Conservation (phyloP, 805 yeast species). For the Pachysolen tannophilus region DNA sequence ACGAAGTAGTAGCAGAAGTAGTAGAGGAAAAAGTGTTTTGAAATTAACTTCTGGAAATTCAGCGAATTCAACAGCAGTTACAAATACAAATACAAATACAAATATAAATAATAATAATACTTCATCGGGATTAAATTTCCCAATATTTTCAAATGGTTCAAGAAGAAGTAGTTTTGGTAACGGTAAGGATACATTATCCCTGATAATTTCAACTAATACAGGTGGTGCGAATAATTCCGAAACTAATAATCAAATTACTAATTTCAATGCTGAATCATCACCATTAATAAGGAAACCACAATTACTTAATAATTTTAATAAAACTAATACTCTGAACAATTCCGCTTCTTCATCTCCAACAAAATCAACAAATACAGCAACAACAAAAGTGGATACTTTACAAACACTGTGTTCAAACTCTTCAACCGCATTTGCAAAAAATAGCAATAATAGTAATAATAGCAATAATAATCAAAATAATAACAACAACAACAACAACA, state of each 20-base stretch:
- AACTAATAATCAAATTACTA: too few species aligned
- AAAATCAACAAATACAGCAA: constrained; percentile 5
- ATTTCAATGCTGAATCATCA: too few species aligned
- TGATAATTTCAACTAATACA: constrained; percentile 1
- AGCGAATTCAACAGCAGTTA: too few species aligned
- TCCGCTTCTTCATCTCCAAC: constrained; percentile 3
- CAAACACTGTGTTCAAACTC: not conserved
- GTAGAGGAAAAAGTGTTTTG: constrained; percentile 8
- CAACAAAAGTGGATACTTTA: not conserved
- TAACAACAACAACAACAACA: constrained; percentile 21
- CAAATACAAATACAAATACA: too few species aligned
- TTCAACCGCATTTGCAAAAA: not conserved
- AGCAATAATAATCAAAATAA: constrained; percentile 11
- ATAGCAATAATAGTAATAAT: not conserved
- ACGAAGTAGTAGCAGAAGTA: constrained; percentile 5
- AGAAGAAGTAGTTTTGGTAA: constrained; percentile 4
- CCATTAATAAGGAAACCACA: not conserved
- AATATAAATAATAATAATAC: too few species aligned
- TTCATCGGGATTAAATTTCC: too few species aligned
- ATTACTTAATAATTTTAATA: constrained; percentile 1
- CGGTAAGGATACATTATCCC: not conserved
- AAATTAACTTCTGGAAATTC: constrained; percentile 8
- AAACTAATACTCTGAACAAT: constrained; percentile 6
- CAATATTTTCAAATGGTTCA: constrained; percentile 2
- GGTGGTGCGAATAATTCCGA: not conserved